These are phyloP conservation scores for Globisporangium heterothallicum DNA, from an alignment of 352 stramenopile species.

Conservation along the genomic window DNA sequence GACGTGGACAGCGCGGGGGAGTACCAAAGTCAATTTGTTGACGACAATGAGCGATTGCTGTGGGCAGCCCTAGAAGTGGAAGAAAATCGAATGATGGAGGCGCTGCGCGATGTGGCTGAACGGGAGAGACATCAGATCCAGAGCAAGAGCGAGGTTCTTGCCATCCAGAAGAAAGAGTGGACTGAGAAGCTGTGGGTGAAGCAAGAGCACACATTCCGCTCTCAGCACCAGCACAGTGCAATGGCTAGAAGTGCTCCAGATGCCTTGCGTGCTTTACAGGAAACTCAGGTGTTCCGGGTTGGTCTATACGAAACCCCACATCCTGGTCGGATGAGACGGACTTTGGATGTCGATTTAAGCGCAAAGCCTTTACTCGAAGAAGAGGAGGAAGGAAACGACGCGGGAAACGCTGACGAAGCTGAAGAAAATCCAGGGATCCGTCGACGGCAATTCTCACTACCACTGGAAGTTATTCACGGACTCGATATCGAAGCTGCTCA, in stretches of 20 bases:
- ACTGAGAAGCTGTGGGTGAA: conserved; percentile 51
- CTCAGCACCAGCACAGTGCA: conserved; percentile 47
- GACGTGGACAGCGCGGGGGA: background rate
- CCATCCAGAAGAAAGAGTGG: conserved; percentile 36
- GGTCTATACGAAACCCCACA: conserved; percentile 62
- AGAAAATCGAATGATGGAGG: conserved; percentile 70
- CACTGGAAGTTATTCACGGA: conserved; percentile 35
- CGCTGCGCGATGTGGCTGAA: conserved; percentile 34
- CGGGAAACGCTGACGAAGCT: background rate
- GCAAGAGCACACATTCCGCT: conserved; percentile 65
- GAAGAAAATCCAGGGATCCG: background rate
- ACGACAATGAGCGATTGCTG: conserved; percentile 49
- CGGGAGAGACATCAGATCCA: conserved; percentile 33
- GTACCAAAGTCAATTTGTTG: conserved; percentile 14
- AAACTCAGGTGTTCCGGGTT: conserved; percentile 39
- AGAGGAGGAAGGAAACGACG: conserved; percentile 2
- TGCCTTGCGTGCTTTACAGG: conserved; percentile 23
- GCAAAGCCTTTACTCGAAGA: conserved; percentile 4
- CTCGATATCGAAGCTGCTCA: conserved; percentile 29
- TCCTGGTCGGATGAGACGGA: conserved; percentile 50
- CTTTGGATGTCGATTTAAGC: conserved; percentile 44
- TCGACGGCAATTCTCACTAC: conserved; percentile 23
- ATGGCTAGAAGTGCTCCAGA: conserved; percentile 23
- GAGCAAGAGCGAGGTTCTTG: conserved; percentile 14
- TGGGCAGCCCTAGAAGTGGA: conserved; percentile 79